These are phyloP conservation scores for Neonectria coccinea DNA, from an alignment of 2,329 filamentous ascomycete species.

Conservation along the genomic window DNA sequence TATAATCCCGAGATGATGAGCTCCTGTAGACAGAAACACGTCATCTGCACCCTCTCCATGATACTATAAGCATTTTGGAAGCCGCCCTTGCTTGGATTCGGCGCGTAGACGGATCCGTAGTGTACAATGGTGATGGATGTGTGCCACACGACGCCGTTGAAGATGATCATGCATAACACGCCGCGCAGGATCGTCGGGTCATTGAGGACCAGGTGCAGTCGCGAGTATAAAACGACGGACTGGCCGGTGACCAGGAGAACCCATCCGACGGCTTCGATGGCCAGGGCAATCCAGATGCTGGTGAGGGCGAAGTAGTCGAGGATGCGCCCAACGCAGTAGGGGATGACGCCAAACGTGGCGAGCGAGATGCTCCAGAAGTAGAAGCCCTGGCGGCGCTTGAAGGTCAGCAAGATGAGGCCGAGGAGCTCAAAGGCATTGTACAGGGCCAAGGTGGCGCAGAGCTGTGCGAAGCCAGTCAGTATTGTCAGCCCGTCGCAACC, in stretches of 20 bases:
- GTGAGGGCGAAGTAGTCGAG: slow-evolving; percentile 52
- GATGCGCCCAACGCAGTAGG: slow-evolving; percentile 59
- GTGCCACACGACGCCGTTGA: slow-evolving; percentile 65
- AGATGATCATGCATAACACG: slow-evolving; percentile 68
- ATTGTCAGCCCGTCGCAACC: background rate
- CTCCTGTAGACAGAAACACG: slow-evolving; percentile 19
- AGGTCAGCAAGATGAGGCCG: slow-evolving; percentile 49
- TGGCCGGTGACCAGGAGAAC: slow-evolving; percentile 68
- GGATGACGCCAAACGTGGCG: slow-evolving; percentile 48
- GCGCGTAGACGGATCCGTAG: slow-evolving; percentile 59
- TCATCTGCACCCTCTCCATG: slow-evolving; percentile 34
- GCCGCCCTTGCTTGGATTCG: background rate
- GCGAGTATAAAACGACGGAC: slow-evolving; percentile 70
- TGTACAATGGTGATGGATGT: slow-evolving; percentile 66
- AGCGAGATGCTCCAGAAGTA: slow-evolving; percentile 55
- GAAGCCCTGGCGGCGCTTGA: slow-evolving; percentile 46
- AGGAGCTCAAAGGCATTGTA: slow-evolving; percentile 50
- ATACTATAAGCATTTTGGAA: slow-evolving; percentile 46
- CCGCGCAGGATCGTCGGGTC: slow-evolving; percentile 60
- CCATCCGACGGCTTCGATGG: slow-evolving; percentile 43
- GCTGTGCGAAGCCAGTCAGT: background rate
- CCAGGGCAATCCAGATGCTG: slow-evolving; percentile 26
- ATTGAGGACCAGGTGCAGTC: slow-evolving; percentile 68
- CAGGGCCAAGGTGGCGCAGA: slow-evolving; percentile 31
- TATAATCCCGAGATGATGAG: slow-evolving; percentile 20